Evolutionary conservation across 331 rosid genomes (phyloP), one percentile per base, ranked within the genome.

Genomic region (Rhamnella rubrinervis): DNA sequence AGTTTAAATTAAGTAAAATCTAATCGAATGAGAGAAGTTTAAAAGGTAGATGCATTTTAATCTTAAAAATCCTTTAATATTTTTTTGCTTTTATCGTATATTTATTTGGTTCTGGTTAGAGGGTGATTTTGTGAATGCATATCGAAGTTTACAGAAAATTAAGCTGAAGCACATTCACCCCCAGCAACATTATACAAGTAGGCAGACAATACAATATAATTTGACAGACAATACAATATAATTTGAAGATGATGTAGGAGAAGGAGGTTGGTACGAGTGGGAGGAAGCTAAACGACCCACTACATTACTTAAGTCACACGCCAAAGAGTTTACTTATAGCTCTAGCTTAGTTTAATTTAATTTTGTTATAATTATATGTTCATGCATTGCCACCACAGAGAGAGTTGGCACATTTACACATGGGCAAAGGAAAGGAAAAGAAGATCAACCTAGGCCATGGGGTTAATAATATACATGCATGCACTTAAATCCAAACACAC

Each of bases 361-460:
- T 31, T 23, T 44, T 17, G 18, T 26, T n/a, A 16, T 57, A 8
- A 46, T 26, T 62, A 52, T 41, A 72, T 41, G 40, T 57, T 46
- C 40, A 59, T 21, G 78, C 46, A 74, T 44, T 73, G 77, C 65
- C 67, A 66, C 66, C 62, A 65, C 18, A 74, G 35, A 64, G 65
- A 73, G 71, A 73, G 69, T 65, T 73, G 71, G 77, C 71, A 46
- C 78, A 15, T 37, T 28, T 10, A 31, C 67, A 66, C 72, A 65
- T 58, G 60, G 63, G 58, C 35, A 31, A 18, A 12, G 17, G 5
- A 20, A 20, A 9, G 23, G 44, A n/a, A 49, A 59, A 74, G 61
- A 37, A 23, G 78, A 74, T 74, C 72, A 74, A 65, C 77, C 31
- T 73, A 62, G 76, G 70, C 64, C 31, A 72, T 61, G 63, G 26